phyloP scores from a whole-genome alignment of 192 early-diverging fungal species.

The Coemansia sp. region DNA sequence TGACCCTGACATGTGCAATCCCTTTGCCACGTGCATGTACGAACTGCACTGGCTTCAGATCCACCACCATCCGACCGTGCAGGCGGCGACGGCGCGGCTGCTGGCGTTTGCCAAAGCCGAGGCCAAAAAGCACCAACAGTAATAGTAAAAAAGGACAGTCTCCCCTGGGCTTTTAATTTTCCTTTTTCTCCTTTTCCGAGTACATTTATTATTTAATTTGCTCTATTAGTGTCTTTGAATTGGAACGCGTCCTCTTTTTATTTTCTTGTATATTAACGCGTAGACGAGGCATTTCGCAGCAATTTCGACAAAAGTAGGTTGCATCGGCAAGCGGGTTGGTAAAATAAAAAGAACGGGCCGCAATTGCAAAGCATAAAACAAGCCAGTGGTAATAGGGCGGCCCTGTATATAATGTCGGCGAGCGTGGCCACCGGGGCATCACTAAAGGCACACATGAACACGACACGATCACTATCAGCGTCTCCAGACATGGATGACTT shows the following conservation, averaged over 20 bases:
- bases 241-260: conserved; percentile 4
- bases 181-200: conserved; percentile 11
- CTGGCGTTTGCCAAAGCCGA: conserved; percentile 40
- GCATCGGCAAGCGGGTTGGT: neutral
- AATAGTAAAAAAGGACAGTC: conserved; percentile 1
- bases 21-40: conserved; percentile 88
- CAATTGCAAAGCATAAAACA: neutral
- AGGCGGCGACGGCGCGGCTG: conserved; percentile 33
- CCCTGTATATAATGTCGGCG: conserved; percentile 43
- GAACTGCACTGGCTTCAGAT: conserved; percentile 75
- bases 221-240: conserved; percentile 5
- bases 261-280: conserved; percentile 8
- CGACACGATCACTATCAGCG: conserved; percentile 25
- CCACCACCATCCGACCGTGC: conserved; percentile 37
- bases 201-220: conserved; percentile 12
- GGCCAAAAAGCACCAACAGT: conserved; percentile 43
- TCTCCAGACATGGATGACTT: conserved; percentile 40
- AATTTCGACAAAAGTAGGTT: neutral
- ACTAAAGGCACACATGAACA: conserved; percentile 35
- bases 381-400: neutral
- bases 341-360: neutral
- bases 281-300: neutral
- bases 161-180: conserved; percentile 1
- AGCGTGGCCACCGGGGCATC: conserved; percentile 38
- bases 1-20: conserved; percentile 94